Percentiles rank a stretch among this genome's conserved stretches.
Evolutionary conservation across 2,329 filamentous ascomycete species (phyloP).

Genomic region (Fonsecaea pugnacius): DNA sequence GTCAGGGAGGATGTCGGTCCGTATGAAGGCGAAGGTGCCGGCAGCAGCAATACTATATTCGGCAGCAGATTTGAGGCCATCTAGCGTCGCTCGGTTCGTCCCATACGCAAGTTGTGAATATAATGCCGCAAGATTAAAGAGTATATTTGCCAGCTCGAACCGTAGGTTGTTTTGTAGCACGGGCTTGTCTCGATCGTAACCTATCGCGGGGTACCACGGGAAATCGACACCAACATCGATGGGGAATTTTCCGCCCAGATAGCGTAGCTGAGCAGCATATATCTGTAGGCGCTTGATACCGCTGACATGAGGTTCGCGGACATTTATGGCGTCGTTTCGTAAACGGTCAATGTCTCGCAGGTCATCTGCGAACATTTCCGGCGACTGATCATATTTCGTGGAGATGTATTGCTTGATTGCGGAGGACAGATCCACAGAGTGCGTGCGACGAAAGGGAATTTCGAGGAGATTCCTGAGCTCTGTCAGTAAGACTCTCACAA

Average conservation of each 20-base stretch:
- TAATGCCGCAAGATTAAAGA: constrained; percentile 90
- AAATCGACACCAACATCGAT: constrained; percentile 90
- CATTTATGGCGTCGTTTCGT: constrained; percentile 82
- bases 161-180: constrained; percentile 68
- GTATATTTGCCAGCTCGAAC: constrained; percentile 86
- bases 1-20: constrained; percentile 76
- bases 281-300: constrained; percentile 85
- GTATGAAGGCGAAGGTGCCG: constrained; percentile 79
- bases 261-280: constrained; percentile 90
- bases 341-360: constrained; percentile 83
- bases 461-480: constrained; percentile 60
- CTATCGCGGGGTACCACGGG: constrained; percentile 91
- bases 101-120: constrained; percentile 90
- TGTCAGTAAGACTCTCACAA: constrained; percentile 10
- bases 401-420: constrained; percentile 96
- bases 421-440: constrained; percentile 74
- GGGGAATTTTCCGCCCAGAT: constrained; percentile 93
- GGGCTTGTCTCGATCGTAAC: constrained; percentile 71
- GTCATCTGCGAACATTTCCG: constrained; percentile 92
- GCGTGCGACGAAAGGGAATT: constrained; percentile 85
- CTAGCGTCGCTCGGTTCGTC: constrained; percentile 74
- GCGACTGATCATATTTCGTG: constrained; percentile 97
- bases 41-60: constrained; percentile 89
- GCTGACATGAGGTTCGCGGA: constrained; percentile 83
- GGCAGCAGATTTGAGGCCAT: constrained; percentile 84